Conservation (phyloP, 495 filamentous ascomycete species). For the Podospora didyma region DNA sequence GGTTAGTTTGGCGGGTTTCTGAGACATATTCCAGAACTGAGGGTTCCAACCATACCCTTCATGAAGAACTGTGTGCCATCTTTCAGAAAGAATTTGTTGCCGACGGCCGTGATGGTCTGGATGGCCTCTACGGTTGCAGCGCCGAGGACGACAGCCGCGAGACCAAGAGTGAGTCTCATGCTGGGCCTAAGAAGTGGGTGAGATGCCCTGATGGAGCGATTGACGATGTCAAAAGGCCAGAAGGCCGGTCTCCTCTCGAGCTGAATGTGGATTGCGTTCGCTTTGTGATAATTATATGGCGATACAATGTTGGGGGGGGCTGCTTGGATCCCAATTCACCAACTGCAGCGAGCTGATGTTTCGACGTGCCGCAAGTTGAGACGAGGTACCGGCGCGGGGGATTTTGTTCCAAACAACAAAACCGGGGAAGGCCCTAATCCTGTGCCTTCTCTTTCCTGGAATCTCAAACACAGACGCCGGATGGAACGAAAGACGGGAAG, state of each 20-base stretch:
- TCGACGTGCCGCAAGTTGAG: neutral
- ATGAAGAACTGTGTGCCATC: slow-evolving; percentile 77
- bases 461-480: neutral
- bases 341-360: neutral
- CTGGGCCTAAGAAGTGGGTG: neutral
- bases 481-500: neutral
- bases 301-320: no score
- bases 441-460: neutral
- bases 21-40: neutral
- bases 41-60: slow-evolving; percentile 54
- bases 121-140: slow-evolving; percentile 33
- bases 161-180: slow-evolving; percentile 31
- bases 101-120: slow-evolving; percentile 62
- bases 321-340: no score
- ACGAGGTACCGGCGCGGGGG: no score
- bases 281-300: no score
- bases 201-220: neutral
- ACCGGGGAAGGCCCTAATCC: neutral
- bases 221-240: no score
- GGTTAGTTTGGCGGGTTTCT: neutral
- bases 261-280: no score
- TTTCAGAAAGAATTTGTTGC: slow-evolving; percentile 80
- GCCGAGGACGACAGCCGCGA: slow-evolving; percentile 31
- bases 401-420: neutral
- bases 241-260: no score